A percentile compares a stretch with the other conserved stretches of the same genome.
These are phyloP conservation scores for Rhizopogon salebrosus DNA, from an alignment of 768 basidiomycete genomes.

Conservation along the genomic window DNA sequence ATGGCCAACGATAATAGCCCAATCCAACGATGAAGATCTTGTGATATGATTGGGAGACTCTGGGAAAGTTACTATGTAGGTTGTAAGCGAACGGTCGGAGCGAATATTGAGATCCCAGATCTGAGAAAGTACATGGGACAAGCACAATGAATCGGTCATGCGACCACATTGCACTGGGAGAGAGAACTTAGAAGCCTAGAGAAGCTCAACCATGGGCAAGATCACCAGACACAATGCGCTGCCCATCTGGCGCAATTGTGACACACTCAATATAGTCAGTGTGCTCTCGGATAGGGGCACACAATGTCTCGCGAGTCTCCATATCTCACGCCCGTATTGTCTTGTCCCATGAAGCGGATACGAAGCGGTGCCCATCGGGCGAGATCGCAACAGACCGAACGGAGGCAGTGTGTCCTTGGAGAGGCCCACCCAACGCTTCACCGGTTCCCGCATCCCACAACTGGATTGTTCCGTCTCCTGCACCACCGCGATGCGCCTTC, in stretches of 20 bases:
- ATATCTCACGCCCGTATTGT: not conserved
- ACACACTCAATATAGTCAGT: constrained; percentile 5
- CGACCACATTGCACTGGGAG: too few species aligned
- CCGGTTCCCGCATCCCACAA: constrained; percentile 7
- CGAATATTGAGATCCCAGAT: too few species aligned
- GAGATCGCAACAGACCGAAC: constrained; percentile 2
- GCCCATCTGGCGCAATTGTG: constrained; percentile 10
- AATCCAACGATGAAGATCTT: too few species aligned
- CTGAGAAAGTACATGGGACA: too few species aligned
- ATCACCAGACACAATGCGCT: constrained; percentile 8
- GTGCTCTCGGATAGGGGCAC: not conserved
- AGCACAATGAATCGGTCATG: too few species aligned
- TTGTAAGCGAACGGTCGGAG: too few species aligned
- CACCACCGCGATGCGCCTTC: not conserved
- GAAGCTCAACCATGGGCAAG: too few species aligned
- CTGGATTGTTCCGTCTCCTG: constrained; percentile 4
- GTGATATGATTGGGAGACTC: too few species aligned
- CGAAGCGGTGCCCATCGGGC: not conserved
- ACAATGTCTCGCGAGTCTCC: not conserved
- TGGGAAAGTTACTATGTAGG: too few species aligned
- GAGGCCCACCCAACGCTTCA: not conserved
- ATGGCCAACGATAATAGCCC: too few species aligned
- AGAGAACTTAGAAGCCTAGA: too few species aligned
- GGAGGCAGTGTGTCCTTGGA: constrained; percentile 3
- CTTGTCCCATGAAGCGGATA: constrained; percentile 1